Evolutionary conservation across 2,329 filamentous ascomycete species (phyloP).

Genomic region (Alternaria panax): DNA sequence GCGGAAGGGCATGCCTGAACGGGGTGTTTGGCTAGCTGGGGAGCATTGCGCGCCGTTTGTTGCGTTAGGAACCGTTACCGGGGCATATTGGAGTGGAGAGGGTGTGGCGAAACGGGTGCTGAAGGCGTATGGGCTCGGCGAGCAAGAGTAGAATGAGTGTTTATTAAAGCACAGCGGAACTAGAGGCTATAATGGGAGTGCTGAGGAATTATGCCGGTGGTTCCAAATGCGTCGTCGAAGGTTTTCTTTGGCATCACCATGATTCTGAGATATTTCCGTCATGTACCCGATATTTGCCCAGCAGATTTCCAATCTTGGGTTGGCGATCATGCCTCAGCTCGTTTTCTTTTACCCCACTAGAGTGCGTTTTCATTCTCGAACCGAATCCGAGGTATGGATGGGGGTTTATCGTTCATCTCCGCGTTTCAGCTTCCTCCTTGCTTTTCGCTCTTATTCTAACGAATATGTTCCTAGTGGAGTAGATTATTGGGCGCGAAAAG

Average conservation of each 20-base stretch:
- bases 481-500: background rate
- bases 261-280: background rate
- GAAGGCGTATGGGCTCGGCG: conserved; percentile 1
- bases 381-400: background rate
- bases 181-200: background rate
- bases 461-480: background rate
- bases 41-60: conserved; percentile 93
- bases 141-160: background rate
- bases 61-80: conserved; percentile 76
- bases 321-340: background rate
- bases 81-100: conserved; percentile 17
- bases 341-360: background rate
- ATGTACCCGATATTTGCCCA: background rate
- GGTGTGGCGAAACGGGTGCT: conserved; percentile 6
- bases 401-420: background rate
- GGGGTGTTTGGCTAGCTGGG: conserved; percentile 83
- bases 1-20: conserved; percentile 63
- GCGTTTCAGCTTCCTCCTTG: background rate
- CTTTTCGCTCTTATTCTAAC: background rate
- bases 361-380: background rate
- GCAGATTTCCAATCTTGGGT: background rate
- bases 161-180: background rate
- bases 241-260: background rate
- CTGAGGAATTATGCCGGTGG: background rate
- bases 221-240: background rate